These are phyloP conservation scores for Spongospora subterranea DNA, from an alignment of 208 protist genomes.

Conservation along the genomic window DNA sequence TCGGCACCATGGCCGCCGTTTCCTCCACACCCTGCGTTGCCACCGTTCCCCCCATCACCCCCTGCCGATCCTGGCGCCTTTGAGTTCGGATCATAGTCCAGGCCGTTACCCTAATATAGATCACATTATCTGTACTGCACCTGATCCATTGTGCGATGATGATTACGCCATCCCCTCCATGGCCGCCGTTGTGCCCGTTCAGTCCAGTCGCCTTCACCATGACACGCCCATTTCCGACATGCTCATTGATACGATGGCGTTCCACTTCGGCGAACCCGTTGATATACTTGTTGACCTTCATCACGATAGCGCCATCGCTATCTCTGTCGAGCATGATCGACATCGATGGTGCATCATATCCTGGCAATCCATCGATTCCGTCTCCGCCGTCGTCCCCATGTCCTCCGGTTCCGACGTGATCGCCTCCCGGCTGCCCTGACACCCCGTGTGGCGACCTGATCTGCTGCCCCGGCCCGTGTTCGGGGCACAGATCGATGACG, in stretches of 20 bases:
- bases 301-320: background rate
- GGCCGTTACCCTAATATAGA: background rate
- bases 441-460: too few relatives aligned
- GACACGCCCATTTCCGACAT: background rate
- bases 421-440: too few relatives aligned
- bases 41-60: conserved; percentile 12
- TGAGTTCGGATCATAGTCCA: background rate
- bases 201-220: background rate
- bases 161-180: background rate
- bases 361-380: conserved; percentile 14
- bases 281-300: background rate
- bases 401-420: too few relatives aligned
- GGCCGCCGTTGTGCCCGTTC: background rate
- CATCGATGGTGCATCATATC: conserved; percentile 24
- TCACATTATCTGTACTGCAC: background rate
- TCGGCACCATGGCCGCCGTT: conserved; percentile 36
- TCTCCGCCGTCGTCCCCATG: background rate
- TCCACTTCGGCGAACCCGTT: background rate
- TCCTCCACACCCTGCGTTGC: background rate
- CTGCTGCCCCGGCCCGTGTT: too few relatives aligned
- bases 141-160: background rate
- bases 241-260: background rate
- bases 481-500: too few relatives aligned
- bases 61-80: background rate
- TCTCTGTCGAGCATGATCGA: background rate